Conservation (phyloP, 192 early-diverging fungal genomes). For the Rhizophagus clarus region DNA sequence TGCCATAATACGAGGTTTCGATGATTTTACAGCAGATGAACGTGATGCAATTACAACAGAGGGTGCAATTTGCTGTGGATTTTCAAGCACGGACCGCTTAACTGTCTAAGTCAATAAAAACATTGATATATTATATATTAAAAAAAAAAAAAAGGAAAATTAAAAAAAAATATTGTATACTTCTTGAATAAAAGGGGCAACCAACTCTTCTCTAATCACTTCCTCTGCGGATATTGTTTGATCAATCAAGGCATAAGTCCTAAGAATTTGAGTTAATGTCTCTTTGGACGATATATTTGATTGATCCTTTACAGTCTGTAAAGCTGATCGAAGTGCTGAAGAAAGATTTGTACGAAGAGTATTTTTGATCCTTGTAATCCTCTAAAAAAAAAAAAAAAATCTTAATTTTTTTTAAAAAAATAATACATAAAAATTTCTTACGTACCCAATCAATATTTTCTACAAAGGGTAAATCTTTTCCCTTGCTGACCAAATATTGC, state of each 20-base stretch:
- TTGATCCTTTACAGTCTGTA: conserved; percentile 36
- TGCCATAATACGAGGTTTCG: background rate
- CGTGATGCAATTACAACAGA: background rate
- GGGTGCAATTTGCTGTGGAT: conserved; percentile 29
- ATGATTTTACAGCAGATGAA: conserved; percentile 16
- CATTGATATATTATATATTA: background rate
- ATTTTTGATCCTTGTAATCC: conserved; percentile 74
- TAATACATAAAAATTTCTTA: background rate
- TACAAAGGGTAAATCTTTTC: conserved; percentile 67
- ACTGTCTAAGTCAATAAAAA: background rate
- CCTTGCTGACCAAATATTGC: conserved; percentile 69
- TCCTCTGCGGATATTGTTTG: conserved; percentile 62
- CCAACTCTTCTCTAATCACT: conserved; percentile 60
- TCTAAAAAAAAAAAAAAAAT: conserved; percentile 35
- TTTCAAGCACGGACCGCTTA: conserved; percentile 33
- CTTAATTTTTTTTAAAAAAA: background rate
- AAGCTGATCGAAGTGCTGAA: conserved; percentile 54
- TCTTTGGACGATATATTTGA: conserved; percentile 42
- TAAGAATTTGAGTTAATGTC: conserved; percentile 66
- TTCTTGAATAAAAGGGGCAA: conserved; percentile 57
- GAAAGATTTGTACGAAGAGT: conserved; percentile 64
- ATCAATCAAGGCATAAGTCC: conserved; percentile 77
- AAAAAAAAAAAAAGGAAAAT: background rate
- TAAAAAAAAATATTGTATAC: conserved; percentile 32
- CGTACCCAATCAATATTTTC: conserved; percentile 74